These are phyloP conservation scores for Medicago arabica DNA, from an alignment of 306 rosid genomes.

Conservation along the genomic window DNA sequence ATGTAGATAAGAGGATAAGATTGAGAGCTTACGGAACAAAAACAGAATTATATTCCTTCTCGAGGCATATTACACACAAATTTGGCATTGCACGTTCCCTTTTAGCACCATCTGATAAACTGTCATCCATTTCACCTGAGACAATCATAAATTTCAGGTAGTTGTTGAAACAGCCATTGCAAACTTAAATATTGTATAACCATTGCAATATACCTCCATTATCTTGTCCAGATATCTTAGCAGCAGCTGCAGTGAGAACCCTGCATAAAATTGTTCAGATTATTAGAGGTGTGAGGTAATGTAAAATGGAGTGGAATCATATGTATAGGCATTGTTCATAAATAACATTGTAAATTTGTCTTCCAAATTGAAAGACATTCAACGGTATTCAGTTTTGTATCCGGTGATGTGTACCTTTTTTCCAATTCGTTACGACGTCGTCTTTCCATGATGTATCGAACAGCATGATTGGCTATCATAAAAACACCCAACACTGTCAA, in stretches of 20 bases:
- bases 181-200: slow-evolving; percentile 14
- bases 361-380: slow-evolving; percentile 19
- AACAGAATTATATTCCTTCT: slow-evolving; percentile 89
- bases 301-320: slow-evolving; percentile 20
- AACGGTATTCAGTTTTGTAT: slow-evolving; percentile 30
- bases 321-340: not conserved
- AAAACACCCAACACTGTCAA: slow-evolving; percentile 79
- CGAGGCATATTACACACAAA: slow-evolving; percentile 97
- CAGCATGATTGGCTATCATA: slow-evolving; percentile 79
- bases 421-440: slow-evolving; percentile 70
- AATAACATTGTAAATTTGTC: slow-evolving; percentile 11
- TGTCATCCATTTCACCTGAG: slow-evolving; percentile 69
- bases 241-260: slow-evolving; percentile 97
- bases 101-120: slow-evolving; percentile 60
- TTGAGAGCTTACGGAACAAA: slow-evolving; percentile 88
- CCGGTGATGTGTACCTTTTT: slow-evolving; percentile 56
- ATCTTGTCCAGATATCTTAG: slow-evolving; percentile 75
- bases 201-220: slow-evolving; percentile 62
- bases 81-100: slow-evolving; percentile 81
- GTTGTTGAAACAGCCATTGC: slow-evolving; percentile 24
- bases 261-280: slow-evolving; percentile 55
- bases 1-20: slow-evolving; percentile 36
- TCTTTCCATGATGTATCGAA: slow-evolving; percentile 75
- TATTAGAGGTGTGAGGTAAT: slow-evolving; percentile 32
- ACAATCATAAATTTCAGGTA: slow-evolving; percentile 29